phyloP scores from a whole-genome alignment of 352 stramenopile genomes.

The Globisporangium paroecandrum region DNA sequence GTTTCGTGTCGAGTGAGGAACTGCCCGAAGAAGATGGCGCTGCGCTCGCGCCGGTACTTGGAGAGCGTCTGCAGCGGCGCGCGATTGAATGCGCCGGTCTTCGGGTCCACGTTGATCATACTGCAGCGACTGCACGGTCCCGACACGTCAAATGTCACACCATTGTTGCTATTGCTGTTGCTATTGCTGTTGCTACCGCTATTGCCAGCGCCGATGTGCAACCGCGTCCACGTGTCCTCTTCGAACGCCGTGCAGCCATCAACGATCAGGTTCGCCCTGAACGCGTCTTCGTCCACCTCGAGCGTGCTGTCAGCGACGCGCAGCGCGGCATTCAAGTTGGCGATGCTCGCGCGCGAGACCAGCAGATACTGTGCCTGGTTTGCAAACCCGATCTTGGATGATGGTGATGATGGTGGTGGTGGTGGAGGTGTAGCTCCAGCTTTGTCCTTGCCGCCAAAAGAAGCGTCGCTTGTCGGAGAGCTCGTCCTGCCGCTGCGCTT shows the following conservation, averaged over 20 bases:
- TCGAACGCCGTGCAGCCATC: conserved; percentile 63
- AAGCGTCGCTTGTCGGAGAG: conserved; percentile 12
- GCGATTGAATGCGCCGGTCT: conserved; percentile 48
- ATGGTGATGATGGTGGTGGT: not conserved
- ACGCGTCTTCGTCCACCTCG: conserved; percentile 54
- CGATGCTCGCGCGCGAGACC: conserved; percentile 57
- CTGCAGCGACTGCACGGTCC: conserved; percentile 74
- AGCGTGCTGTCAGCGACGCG: conserved; percentile 24
- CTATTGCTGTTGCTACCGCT: not conserved
- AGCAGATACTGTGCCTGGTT: conserved; percentile 73
- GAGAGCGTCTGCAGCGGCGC: conserved; percentile 71
- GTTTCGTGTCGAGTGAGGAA: conserved; percentile 34
- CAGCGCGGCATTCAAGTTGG: conserved; percentile 45
- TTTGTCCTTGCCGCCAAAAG: not conserved
- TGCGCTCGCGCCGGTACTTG: conserved; percentile 65
- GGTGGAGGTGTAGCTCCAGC: not conserved
- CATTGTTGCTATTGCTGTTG: not conserved
- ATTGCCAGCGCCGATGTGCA: conserved; percentile 28
- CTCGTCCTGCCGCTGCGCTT: conserved; percentile 6
- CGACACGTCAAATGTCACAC: conserved; percentile 44
- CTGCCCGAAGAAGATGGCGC: conserved; percentile 82
- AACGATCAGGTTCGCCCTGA: conserved; percentile 72
- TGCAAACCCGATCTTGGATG: conserved; percentile 61
- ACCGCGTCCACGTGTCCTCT: conserved; percentile 63
- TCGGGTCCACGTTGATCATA: conserved; percentile 83